These are phyloP conservation scores for Pythium biforme DNA, from an alignment of 352 stramenopile species.

Conservation along the genomic window DNA sequence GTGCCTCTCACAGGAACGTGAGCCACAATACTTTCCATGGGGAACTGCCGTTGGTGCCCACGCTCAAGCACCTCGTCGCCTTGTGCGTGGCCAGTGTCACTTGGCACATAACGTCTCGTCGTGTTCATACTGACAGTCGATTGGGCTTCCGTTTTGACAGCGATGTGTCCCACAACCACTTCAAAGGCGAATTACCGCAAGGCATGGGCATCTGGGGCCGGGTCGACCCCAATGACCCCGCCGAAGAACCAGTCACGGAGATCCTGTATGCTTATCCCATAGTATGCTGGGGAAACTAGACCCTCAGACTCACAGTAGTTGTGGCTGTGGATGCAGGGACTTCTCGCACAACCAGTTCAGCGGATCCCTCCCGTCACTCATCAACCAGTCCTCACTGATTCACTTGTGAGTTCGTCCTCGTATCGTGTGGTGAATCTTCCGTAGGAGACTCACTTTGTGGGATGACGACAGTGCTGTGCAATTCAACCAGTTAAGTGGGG, in stretches of 20 bases:
- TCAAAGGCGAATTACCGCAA: constrained; percentile 39
- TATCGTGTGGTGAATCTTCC: neutral
- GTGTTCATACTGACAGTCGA: neutral
- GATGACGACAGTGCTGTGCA: constrained; percentile 21
- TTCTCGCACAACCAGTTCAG: constrained; percentile 49
- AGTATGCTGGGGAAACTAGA: neutral
- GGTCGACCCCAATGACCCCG: constrained; percentile 48
- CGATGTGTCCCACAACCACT: constrained; percentile 53
- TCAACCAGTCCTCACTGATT: constrained; percentile 43
- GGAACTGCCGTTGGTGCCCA: constrained; percentile 28
- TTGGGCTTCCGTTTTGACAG: constrained; percentile 22
- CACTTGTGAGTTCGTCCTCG: constrained; percentile 39
- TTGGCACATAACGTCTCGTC: neutral
- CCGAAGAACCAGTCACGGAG: constrained; percentile 43
- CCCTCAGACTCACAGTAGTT: neutral
- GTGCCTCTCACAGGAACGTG: constrained; percentile 34
- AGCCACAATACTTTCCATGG: constrained; percentile 52
- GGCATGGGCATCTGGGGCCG: constrained; percentile 42
- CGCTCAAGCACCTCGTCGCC: constrained; percentile 36
- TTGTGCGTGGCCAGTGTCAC: constrained; percentile 31
- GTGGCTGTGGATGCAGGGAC: constrained; percentile 27
- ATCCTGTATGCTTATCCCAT: constrained; percentile 36
- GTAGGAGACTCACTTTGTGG: neutral
- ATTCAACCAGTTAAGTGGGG: constrained; percentile 22
- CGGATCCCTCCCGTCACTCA: constrained; percentile 39